Evolutionary conservation across 176 grass and related monocot species (phyloP), one percentile per base, ranked within the genome.

Genomic region (Otatea glauca): DNA sequence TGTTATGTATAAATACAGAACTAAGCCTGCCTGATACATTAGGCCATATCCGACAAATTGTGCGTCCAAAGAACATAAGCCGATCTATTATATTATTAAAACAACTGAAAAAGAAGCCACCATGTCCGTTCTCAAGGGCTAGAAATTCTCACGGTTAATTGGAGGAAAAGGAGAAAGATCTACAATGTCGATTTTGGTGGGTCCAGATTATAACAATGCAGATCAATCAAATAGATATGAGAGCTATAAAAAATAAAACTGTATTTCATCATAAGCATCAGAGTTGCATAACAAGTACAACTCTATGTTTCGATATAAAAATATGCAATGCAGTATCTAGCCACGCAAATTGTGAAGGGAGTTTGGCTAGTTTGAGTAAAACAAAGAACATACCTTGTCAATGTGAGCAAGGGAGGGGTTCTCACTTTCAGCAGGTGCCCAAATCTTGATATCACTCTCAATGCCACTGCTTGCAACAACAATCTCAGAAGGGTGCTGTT

Each of bases 401-500:
- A 73, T 39, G 62, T 21, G 18, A 72, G 39, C 12, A 2, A 55
- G 29, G n/a, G 83, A 42, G 11, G 74, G 65, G 58, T 77, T 38
- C 53, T 86, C 77, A 68, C 63, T 60, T 45, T 54, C 80, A 88
- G 81, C 73, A 76, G 90, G 92, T 80, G 59, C 75, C 90, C 92
- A 97, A 72, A 97, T 84, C 53, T 97, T 97, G 53, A 97, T 39
- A 76, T 91, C 84, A 0, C 86, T 80, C 37, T 90, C 92, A 15
- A 87, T 82, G 42, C 95, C 95, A 89, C 86, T 86, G 34, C 78
- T 97, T 29, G 92, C 92, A 82, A 97, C 61, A 70, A 79, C 81
- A 83, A 78, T 75, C 25, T 86, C 68, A 48, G 48, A 87, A 91
- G 95, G 90, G 62, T 97, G 92, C 42, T 93, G 89, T 78, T 94